These are phyloP conservation scores for Cryptomeria japonica DNA, from an alignment of 75 land plant species.

Conservation along the genomic window DNA sequence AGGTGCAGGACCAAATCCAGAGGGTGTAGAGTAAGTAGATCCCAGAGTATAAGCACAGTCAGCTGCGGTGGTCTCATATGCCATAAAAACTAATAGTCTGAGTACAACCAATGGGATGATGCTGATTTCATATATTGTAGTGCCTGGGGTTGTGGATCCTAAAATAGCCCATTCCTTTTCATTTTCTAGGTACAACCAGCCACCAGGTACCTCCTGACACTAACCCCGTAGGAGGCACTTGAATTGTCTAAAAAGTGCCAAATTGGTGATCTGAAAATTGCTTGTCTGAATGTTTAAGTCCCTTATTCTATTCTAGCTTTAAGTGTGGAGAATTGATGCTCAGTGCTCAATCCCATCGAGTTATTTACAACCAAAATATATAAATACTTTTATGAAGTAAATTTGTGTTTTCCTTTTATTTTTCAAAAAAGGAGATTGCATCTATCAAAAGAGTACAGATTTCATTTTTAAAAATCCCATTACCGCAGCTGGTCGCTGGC, in stretches of 20 bases:
- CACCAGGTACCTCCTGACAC: too few species aligned
- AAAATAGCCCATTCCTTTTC: background rate
- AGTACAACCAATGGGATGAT: background rate
- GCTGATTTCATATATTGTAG: background rate
- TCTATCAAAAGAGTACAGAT: background rate
- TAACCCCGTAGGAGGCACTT: too few species aligned
- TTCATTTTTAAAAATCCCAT: background rate
- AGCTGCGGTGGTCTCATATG: background rate
- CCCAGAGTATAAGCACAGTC: background rate
- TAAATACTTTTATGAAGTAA: too few species aligned
- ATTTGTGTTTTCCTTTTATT: too few species aligned
- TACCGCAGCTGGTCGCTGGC: conserved; percentile 1
- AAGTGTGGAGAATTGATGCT: background rate
- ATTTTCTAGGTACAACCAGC: too few species aligned
- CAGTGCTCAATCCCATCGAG: too few species aligned
- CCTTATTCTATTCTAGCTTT: too few species aligned
- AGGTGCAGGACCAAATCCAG: background rate
- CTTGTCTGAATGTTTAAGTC: too few species aligned
- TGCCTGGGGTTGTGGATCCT: background rate
- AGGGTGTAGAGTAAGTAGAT: background rate
- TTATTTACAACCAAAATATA: too few species aligned
- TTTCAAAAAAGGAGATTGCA: background rate
- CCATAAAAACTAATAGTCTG: too few species aligned
- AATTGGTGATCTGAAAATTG: too few species aligned
- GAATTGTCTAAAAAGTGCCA: too few species aligned